Evolutionary conservation across 2,329 filamentous ascomycete species (phyloP).

Genomic region (Penicillium sp.): DNA sequence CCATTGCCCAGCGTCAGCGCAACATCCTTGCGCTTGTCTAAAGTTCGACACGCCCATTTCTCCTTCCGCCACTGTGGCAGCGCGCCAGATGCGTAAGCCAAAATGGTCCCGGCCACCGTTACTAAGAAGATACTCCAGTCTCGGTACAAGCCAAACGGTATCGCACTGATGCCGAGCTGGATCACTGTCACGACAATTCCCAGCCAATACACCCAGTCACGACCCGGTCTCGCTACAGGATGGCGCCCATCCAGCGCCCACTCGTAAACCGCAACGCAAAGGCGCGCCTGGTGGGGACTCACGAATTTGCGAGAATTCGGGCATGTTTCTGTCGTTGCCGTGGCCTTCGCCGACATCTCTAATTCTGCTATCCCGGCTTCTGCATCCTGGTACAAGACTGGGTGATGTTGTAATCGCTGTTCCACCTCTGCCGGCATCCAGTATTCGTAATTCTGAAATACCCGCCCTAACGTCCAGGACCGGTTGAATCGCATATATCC

Average conservation of each 20-base stretch:
- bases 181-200: slow-evolving; percentile 23
- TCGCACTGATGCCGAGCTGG: slow-evolving; percentile 36
- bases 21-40: slow-evolving; percentile 31
- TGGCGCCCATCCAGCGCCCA: not conserved
- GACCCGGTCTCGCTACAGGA: not conserved
- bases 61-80: slow-evolving; percentile 47
- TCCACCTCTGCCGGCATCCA: slow-evolving; percentile 21
- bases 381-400: not conserved
- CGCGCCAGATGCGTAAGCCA: slow-evolving; percentile 37
- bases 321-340: not conserved
- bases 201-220: slow-evolving; percentile 19
- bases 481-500: slow-evolving; percentile 42
- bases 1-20: slow-evolving; percentile 45
- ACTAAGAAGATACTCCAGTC: slow-evolving; percentile 47
- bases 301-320: not conserved
- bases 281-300: not conserved
- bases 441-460: slow-evolving; percentile 44
- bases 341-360: slow-evolving; percentile 10
- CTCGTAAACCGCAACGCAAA: slow-evolving; percentile 20
- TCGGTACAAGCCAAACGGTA: slow-evolving; percentile 32
- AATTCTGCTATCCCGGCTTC: not conserved
- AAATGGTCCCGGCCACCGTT: slow-evolving; percentile 38
- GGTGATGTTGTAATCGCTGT: slow-evolving; percentile 5
- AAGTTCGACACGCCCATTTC: slow-evolving; percentile 43
- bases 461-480: slow-evolving; percentile 46